A percentile compares a stretch with the other conserved stretches of the same genome.
Evolutionary conservation across 2,329 filamentous ascomycete species (phyloP).

Genomic region (Microdochium trichocladiopsis): DNA sequence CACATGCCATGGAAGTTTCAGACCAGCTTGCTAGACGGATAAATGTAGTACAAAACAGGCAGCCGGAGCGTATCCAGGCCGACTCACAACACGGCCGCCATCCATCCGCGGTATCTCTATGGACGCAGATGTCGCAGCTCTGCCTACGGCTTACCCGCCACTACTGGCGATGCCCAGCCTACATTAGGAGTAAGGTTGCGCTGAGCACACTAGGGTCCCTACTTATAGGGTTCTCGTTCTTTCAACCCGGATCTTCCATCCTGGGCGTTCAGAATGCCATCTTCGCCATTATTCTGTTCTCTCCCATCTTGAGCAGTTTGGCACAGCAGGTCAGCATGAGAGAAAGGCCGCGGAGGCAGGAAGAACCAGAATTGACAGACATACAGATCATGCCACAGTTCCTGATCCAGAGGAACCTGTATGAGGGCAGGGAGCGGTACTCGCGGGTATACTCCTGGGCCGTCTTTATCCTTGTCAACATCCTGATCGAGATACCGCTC

Average conservation of each 20-base stretch:
- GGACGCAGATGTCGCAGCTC: conserved; percentile 56
- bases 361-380: neutral
- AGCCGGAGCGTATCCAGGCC: conserved; percentile 16
- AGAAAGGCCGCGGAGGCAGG: neutral
- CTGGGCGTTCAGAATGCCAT: conserved; percentile 70
- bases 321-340: conserved; percentile 54
- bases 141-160: conserved; percentile 65
- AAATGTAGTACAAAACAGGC: conserved; percentile 37
- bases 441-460: conserved; percentile 72
- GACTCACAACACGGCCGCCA: neutral
- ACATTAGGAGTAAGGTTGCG: conserved; percentile 72
- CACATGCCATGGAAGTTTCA: conserved; percentile 40
- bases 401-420: conserved; percentile 64
- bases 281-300: conserved; percentile 64
- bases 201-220: conserved; percentile 65
- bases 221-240: conserved; percentile 78
- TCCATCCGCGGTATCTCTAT: conserved; percentile 48
- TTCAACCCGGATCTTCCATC: conserved; percentile 56
- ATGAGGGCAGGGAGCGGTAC: conserved; percentile 67
- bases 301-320: conserved; percentile 61
- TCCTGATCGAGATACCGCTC: conserved; percentile 21
- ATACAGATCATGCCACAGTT: conserved; percentile 55
- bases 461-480: conserved; percentile 68
- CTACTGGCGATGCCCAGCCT: conserved; percentile 71
- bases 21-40: neutral